Conservation (phyloP, 495 filamentous ascomycete genomes). For the Hyaloscypha bicolor region DNA sequence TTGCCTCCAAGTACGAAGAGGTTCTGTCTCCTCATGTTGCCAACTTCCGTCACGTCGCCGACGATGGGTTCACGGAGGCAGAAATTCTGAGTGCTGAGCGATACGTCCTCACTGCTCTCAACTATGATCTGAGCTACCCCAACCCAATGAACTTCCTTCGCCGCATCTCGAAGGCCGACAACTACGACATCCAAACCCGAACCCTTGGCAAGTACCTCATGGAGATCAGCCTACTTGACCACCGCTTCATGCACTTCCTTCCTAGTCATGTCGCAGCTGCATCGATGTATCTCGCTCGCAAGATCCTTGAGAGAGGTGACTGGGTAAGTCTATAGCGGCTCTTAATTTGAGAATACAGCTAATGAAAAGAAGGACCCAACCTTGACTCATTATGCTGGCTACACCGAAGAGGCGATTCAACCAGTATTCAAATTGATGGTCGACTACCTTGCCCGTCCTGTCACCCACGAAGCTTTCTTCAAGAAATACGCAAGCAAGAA, state of each 20-base stretch:
- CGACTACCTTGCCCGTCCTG: constrained; percentile 87
- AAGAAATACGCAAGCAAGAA: constrained; percentile 99
- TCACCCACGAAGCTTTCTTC: constrained; percentile 95
- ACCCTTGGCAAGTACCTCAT: constrained; percentile 98
- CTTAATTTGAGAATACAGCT: constrained; percentile 32
- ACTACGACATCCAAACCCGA: constrained; percentile 95
- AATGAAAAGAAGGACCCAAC: constrained; percentile 62
- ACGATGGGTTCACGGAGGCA: constrained; percentile 93
- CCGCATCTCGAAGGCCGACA: constrained; percentile 96
- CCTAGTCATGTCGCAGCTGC: constrained; percentile 90
- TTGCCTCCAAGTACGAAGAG: constrained; percentile 98
- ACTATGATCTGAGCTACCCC: constrained; percentile 97
- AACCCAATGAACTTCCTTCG: constrained; percentile 99
- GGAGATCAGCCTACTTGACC: constrained; percentile 94
- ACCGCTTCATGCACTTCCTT: constrained; percentile 83
- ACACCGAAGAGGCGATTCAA: constrained; percentile 87
- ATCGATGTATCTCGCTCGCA: constrained; percentile 90
- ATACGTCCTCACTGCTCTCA: constrained; percentile 83
- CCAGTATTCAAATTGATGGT: constrained; percentile 94
- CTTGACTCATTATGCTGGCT: constrained; percentile 90
- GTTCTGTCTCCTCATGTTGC: constrained; percentile 94
- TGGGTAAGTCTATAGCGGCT: constrained; percentile 66
- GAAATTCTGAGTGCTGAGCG: constrained; percentile 98
- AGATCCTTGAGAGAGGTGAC: constrained; percentile 83
- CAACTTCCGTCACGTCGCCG: constrained; percentile 95